phyloP scores from a whole-genome alignment of 2,329 filamentous ascomycete species.

The Fusarium keratoplasticum region DNA sequence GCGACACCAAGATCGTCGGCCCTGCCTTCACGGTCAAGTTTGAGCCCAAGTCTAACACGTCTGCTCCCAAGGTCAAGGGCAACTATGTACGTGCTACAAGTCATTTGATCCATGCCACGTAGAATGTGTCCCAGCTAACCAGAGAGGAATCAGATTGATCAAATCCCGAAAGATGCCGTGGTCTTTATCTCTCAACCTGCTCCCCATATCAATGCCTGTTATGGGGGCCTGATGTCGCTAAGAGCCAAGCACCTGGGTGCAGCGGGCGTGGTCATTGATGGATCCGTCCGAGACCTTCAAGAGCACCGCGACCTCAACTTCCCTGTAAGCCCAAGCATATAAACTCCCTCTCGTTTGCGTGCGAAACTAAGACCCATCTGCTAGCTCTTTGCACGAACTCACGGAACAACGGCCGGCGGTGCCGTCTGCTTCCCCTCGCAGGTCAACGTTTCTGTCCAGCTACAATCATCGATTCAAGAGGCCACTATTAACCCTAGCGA shows the following conservation, averaged over 20 bases:
- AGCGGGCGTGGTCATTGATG: constrained; percentile 14
- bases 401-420: constrained; percentile 14
- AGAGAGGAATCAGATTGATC: constrained; percentile 11
- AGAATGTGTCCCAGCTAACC: not conserved
- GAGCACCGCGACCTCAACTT: constrained; percentile 23
- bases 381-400: constrained; percentile 16
- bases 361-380: not conserved
- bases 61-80: constrained; percentile 12
- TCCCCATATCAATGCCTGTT: constrained; percentile 18
- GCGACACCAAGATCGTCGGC: constrained; percentile 16
- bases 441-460: constrained; percentile 13
- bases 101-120: not conserved
- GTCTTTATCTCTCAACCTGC: constrained; percentile 24
- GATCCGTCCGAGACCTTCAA: constrained; percentile 25
- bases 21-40: constrained; percentile 19
- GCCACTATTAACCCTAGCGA: not conserved
- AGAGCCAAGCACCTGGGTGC: constrained; percentile 21
- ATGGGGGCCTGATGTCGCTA: constrained; percentile 28
- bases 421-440: constrained; percentile 12
- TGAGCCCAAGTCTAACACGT: constrained; percentile 10
- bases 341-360: not conserved
- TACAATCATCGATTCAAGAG: constrained; percentile 12
- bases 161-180: constrained; percentile 14
- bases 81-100: constrained; percentile 9
- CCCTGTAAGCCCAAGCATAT: constrained; percentile 7